Base-by-base conservation (phyloP, 805 yeast genomes). In the Kodamaea restingae region DNA sequence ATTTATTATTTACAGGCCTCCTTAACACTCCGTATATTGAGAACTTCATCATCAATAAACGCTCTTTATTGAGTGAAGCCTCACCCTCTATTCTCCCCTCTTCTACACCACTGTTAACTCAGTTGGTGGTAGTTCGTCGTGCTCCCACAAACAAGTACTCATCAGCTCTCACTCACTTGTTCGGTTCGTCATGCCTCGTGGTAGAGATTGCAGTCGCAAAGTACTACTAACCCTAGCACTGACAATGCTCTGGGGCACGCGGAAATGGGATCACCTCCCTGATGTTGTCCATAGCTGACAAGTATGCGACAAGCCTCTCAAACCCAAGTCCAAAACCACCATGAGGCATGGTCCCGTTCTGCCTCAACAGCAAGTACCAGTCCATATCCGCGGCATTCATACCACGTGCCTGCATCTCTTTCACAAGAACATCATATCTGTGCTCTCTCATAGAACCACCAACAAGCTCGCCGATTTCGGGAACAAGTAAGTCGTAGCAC, bases 291-390 rank as follows among this genome's bases (percentile, higher is more conserved):
- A 82, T 69, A 3, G 81, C 88, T 6, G 80, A 71, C 40, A 88
- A 63, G 48, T 81, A 90, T 39, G 84, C 78, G 11, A 93, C 58
- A 21, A 93, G 62, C 43, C 99, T 68, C 58, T 93, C 98, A 49
- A 90, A 78, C 0, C 99, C 99, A 70, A 93, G 67, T 0, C 99
- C 99, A 61, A 84, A 93, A 0, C 99, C 99, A 35, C 98, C 98
- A 56, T 91, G 98, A 0, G 97, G 96, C 15, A 81, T 81, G 2
- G 84, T 67, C 0, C 97, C 98, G 49, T 84, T 80, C 44, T 67
- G 67, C 43, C 98, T 70, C 7, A 84, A 67, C 1, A 81, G 75
- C 18, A 82, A 49, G 55, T 90, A 93, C 99, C 99, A 93, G 21
- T 75, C 70, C 58, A 93, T 58, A 14, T 76, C 75, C 2, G 70